Evolutionary conservation across 345 rosid genomes (phyloP).

Genomic region (Brassica cretica): DNA sequence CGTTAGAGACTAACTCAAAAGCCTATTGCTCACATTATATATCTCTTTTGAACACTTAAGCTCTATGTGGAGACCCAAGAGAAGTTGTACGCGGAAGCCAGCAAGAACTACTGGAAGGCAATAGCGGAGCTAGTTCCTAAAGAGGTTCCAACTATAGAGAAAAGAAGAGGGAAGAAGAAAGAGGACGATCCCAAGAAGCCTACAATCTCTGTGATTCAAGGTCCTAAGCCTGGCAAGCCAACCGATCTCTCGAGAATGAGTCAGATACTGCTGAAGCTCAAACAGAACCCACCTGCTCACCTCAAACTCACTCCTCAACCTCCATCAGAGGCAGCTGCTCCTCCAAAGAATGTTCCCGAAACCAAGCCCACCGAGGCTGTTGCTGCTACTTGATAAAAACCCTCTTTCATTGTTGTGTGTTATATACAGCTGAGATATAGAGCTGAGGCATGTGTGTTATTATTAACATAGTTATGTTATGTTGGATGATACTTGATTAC

Average conservation of each 20-base stretch:
- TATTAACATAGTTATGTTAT: slow-evolving; percentile 24
- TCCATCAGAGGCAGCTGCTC: slow-evolving; percentile 32
- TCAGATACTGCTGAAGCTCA: slow-evolving; percentile 64
- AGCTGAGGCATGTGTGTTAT: too few species aligned
- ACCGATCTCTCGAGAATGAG: slow-evolving; percentile 79
- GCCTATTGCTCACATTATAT: too few species aligned
- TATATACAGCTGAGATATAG: slow-evolving; percentile 31
- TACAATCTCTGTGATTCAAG: slow-evolving; percentile 53
- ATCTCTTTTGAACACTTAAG: slow-evolving; percentile 32
- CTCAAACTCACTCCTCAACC: slow-evolving; percentile 55
- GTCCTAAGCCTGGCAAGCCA: slow-evolving; percentile 84
- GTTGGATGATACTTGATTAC: neutral
- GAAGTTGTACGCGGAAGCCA: slow-evolving; percentile 65
- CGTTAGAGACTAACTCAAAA: too few species aligned
- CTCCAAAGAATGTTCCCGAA: slow-evolving; percentile 38
- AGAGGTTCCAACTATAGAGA: slow-evolving; percentile 69
- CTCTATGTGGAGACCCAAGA: slow-evolving; percentile 50
- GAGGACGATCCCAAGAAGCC: slow-evolving; percentile 73
- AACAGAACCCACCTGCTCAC: slow-evolving; percentile 70
- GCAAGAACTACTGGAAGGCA: slow-evolving; percentile 78
- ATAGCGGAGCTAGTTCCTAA: slow-evolving; percentile 79
- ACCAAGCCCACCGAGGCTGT: slow-evolving; percentile 46
- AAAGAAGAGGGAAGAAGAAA: slow-evolving; percentile 68
- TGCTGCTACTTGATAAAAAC: slow-evolving; percentile 45
- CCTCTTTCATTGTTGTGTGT: slow-evolving; percentile 12